Conservation (phyloP, 768 basidiomycete genomes). For the Psilocybe tampanensis region DNA sequence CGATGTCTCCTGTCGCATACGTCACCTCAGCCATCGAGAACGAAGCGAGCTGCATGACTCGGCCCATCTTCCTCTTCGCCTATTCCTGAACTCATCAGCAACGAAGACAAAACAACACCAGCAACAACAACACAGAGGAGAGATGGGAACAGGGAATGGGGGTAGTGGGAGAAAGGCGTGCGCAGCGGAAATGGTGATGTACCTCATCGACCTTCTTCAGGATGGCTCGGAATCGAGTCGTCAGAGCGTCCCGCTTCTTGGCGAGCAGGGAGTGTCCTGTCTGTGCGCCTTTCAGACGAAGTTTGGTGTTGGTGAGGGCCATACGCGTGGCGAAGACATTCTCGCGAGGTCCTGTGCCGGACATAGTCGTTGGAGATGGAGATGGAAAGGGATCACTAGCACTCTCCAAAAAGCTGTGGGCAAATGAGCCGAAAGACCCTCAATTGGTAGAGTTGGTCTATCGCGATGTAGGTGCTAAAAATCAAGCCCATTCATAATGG, state of each 20-base stretch:
- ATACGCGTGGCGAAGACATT: constrained; percentile 97
- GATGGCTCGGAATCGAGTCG: constrained; percentile 92
- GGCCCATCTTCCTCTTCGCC: constrained; percentile 99
- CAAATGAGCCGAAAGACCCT: not conserved
- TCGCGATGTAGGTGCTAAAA: too few relatives aligned
- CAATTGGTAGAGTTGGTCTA: too few relatives aligned
- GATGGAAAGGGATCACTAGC: not conserved
- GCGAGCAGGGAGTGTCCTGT: constrained; percentile 95
- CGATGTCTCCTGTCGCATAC: constrained; percentile 96
- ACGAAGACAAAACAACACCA: not conserved
- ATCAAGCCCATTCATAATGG: not conserved
- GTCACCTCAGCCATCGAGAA: constrained; percentile 99
- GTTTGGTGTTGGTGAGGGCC: constrained; percentile 93
- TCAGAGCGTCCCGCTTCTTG: constrained; percentile 97
- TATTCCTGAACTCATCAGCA: constrained; percentile 38
- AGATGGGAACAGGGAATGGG: not conserved
- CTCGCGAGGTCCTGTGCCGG: constrained; percentile 87
- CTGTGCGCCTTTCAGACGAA: constrained; percentile 88
- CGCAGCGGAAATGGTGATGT: too few relatives aligned
- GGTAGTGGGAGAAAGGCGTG: too few relatives aligned
- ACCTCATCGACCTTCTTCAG: constrained; percentile 98
- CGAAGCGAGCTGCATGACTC: constrained; percentile 97
- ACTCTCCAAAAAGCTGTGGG: too few relatives aligned
- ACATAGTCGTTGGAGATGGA: constrained; percentile 53
- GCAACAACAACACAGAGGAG: not conserved